phyloP scores from a whole-genome alignment of 2,329 filamentous ascomycete species.

The Paramyrothecium roridum region DNA sequence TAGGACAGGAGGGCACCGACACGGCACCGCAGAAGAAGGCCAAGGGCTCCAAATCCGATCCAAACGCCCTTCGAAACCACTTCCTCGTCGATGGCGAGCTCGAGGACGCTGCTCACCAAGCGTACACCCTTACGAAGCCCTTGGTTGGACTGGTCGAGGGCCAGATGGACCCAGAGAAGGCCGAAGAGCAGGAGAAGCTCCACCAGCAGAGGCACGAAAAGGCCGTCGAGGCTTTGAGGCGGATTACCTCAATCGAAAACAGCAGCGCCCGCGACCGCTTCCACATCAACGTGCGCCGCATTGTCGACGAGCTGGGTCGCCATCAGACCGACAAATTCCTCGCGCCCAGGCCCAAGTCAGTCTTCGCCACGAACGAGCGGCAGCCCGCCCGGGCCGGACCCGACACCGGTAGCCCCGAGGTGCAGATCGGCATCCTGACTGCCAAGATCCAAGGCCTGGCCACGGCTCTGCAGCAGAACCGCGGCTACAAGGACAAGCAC shows the following conservation, averaged over 20 bases:
- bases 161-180: constrained; percentile 37
- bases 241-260: constrained; percentile 76
- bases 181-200: constrained; percentile 29
- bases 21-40: constrained; percentile 35
- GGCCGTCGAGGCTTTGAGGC: constrained; percentile 71
- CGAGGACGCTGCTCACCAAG: constrained; percentile 61
- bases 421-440: constrained; percentile 95
- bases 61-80: constrained; percentile 66
- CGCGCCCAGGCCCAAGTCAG: constrained; percentile 55
- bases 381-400: constrained; percentile 67
- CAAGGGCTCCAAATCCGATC: constrained; percentile 37
- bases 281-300: constrained; percentile 79
- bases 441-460: constrained; percentile 85
- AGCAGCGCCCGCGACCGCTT: constrained; percentile 74
- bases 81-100: constrained; percentile 69
- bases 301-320: constrained; percentile 83
- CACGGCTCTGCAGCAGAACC: constrained; percentile 63
- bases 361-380: constrained; percentile 34
- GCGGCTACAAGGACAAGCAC: constrained; percentile 81
- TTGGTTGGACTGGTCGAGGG: constrained; percentile 30
- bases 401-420: constrained; percentile 92
- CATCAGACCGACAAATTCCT: constrained; percentile 80
- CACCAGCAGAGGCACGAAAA: constrained; percentile 60
- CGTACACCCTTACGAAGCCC: constrained; percentile 65
- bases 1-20: constrained; percentile 38